Conservation (phyloP, 371 early-diverging fungal genomes). For the Umbelopsis sp. region DNA sequence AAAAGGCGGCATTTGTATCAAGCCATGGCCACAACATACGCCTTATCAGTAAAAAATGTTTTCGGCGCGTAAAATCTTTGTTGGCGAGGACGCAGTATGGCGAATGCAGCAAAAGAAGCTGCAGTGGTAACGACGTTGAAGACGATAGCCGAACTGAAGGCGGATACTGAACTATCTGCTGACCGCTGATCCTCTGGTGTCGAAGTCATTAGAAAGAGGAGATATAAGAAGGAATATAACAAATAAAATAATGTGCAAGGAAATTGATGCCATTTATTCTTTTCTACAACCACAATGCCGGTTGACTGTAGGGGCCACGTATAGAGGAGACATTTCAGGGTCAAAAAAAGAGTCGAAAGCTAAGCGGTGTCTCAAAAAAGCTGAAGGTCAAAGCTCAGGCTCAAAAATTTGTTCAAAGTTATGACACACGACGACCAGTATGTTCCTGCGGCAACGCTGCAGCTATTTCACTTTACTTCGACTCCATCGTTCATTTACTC, state of each 20-base stretch:
- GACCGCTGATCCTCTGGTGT: conserved; percentile 1
- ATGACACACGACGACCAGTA: not conserved
- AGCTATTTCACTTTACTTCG: not conserved
- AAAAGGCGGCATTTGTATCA: not conserved
- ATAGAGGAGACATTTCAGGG: not conserved
- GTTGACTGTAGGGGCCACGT: not conserved
- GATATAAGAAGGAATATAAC: not conserved
- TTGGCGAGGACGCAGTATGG: conserved; percentile 56
- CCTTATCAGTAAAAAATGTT: conserved; percentile 54
- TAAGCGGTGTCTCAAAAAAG: not conserved
- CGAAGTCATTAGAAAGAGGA: not conserved
- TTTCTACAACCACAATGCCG: not conserved
- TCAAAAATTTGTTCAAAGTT: not conserved
- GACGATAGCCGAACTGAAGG: conserved; percentile 52
- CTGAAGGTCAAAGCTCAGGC: not conserved
- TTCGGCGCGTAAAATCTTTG: conserved; percentile 63
- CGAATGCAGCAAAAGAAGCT: conserved; percentile 48
- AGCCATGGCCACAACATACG: conserved; percentile 23
- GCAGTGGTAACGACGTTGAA: conserved; percentile 52
- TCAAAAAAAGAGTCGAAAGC: too few species aligned
- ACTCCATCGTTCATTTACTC: not conserved
- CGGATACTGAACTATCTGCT: conserved; percentile 34
- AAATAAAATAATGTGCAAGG: too few species aligned
- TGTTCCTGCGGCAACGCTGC: conserved; percentile 17
- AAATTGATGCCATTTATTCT: too few species aligned